Base-by-base conservation (phyloP, 768 basidiomycete species). In the Coprinopsis sp. region DNA sequence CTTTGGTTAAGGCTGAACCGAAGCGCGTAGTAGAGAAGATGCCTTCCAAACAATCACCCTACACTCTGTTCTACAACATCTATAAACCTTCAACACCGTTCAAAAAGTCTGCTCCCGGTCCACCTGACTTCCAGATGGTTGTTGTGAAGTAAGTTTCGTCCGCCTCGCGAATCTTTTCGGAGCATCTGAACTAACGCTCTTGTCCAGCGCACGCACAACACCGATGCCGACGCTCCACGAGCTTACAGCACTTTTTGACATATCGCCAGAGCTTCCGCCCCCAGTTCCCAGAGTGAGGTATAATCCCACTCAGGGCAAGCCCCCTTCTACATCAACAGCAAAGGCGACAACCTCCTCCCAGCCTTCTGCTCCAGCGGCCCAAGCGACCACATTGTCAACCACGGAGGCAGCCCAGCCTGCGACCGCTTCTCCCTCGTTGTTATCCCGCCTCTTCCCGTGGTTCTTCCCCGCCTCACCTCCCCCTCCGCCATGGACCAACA, bases 51-150 rank as follows among this genome's bases (percentile, higher is more conserved):
- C 43, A 47, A 14, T 57, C 83, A 1, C 85, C 86, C 0, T 97
- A 94, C 61, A 70, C 77, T 41, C 75, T 91, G 3, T 97, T 96
- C 67, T 98, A 75, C 64, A 86, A 96, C 57, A 71, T 91, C 3
- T 95, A 94, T 70, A 96, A 95, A 58, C 95, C 95, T 2, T 82
- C 81, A 6, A 90, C 91, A 0, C 73, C 87, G 6, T 95, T 82
- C 69, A 84, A 79, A 60, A 91, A 84, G 67, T 85, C 81, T 0
- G 67, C 77, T 1, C 88, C 86, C 4, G 81, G 84, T 5, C 71
- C 75, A 1, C 91, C 94, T 2, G 91, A 96, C 63, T 98, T 91
- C 64, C 76, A 82, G 41, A 66, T 96, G 16, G 88, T 89, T 1
- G 86, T 94, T 2, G 74, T 97, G 47, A 81, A 94, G 93, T 95